These are phyloP conservation scores for Leccinum glutinopallens DNA, from an alignment of 1,284 basidiomycete species.

Conservation along the genomic window DNA sequence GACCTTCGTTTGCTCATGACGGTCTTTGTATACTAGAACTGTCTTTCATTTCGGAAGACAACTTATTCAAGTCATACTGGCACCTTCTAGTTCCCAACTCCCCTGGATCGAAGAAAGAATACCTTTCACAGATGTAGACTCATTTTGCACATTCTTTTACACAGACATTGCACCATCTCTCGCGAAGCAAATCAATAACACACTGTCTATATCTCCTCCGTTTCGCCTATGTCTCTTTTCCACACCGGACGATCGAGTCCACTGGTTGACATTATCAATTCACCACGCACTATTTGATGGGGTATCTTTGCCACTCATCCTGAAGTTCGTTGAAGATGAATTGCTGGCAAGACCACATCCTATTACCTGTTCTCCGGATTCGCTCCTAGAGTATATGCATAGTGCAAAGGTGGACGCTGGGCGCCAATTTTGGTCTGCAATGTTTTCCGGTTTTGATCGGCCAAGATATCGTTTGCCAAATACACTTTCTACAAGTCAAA, in stretches of 20 bases:
- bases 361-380: constrained; percentile 27
- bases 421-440: constrained; percentile 40
- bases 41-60: constrained; percentile 46
- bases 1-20: constrained; percentile 6
- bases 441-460: constrained; percentile 41
- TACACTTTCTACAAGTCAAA: constrained; percentile 16
- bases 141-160: constrained; percentile 39
- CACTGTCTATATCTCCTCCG: constrained; percentile 37
- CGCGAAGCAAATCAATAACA: constrained; percentile 41
- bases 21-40: constrained; percentile 36
- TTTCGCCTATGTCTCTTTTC: constrained; percentile 40
- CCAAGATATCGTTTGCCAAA: constrained; percentile 25
- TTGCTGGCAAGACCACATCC: constrained; percentile 30
- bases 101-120: constrained; percentile 34
- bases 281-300: constrained; percentile 54
- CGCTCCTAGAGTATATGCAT: constrained; percentile 39
- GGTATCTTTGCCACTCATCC: constrained; percentile 44
- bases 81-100: constrained; percentile 24
- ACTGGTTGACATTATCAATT: constrained; percentile 43
- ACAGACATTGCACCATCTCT: constrained; percentile 33
- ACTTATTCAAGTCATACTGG: constrained; percentile 46
- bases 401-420: constrained; percentile 35
- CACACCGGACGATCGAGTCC: constrained; percentile 8
- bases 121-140: constrained; percentile 15
- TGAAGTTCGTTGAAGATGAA: constrained; percentile 42